phyloP scores from a whole-genome alignment of 2,329 filamentous ascomycete genomes.

The Colletotrichum salicis region DNA sequence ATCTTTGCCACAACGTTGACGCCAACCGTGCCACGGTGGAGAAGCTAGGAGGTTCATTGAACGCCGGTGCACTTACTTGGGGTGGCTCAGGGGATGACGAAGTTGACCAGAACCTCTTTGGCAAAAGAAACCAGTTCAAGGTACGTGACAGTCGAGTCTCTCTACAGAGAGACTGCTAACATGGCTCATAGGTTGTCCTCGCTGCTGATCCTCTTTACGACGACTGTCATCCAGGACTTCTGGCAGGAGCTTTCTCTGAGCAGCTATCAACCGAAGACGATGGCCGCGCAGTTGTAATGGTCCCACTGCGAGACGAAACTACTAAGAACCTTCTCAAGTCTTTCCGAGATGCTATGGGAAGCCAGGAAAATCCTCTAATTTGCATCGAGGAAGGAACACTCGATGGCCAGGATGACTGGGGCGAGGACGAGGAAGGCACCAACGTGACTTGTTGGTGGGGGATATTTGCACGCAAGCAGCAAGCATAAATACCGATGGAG shows the following conservation, averaged over 20 bases:
- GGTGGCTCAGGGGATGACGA: slow-evolving; percentile 58
- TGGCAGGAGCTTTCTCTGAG: slow-evolving; percentile 75
- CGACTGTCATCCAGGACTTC: slow-evolving; percentile 79
- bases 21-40: slow-evolving; percentile 70
- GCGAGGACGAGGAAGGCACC: slow-evolving; percentile 57
- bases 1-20: slow-evolving; percentile 78
- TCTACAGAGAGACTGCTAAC: slow-evolving; percentile 2
- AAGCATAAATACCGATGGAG: not conserved
- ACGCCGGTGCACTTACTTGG: slow-evolving; percentile 81
- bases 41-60: slow-evolving; percentile 64
- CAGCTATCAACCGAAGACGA: slow-evolving; percentile 69
- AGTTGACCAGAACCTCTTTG: slow-evolving; percentile 57
- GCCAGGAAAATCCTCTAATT: slow-evolving; percentile 58
- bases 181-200: slow-evolving; percentile 70
- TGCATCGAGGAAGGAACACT: slow-evolving; percentile 71
- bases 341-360: slow-evolving; percentile 71
- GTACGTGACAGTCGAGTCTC: slow-evolving; percentile 43
- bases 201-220: slow-evolving; percentile 91
- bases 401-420: slow-evolving; percentile 80
- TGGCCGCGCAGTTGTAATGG: slow-evolving; percentile 80
- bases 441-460: slow-evolving; percentile 76
- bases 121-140: slow-evolving; percentile 61
- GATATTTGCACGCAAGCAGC: slow-evolving; percentile 55
- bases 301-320: slow-evolving; percentile 80
- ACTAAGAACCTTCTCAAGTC: slow-evolving; percentile 69